A percentile compares a stretch with the other conserved stretches of the same genome.
Conservation (phyloP, 2,329 filamentous ascomycete genomes). For the Paecilomyces sp. region DNA sequence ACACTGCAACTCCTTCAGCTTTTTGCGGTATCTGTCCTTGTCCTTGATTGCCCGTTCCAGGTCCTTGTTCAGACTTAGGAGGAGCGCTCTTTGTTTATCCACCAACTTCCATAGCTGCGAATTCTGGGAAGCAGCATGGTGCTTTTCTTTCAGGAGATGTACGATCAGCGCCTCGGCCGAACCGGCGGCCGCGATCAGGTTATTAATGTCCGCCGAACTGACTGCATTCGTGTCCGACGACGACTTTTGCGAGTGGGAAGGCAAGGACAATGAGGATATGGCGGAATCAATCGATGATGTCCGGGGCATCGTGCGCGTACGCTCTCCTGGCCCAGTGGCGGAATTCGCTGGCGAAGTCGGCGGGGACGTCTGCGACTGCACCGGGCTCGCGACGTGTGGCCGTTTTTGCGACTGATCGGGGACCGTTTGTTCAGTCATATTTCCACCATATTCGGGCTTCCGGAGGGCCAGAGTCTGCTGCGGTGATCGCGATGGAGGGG, state of each 20-base stretch:
- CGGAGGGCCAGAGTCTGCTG: constrained; percentile 7
- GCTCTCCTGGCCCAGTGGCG: constrained; percentile 20
- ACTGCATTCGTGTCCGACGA: constrained; percentile 50
- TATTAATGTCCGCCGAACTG: constrained; percentile 67
- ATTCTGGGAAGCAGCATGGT: constrained; percentile 82
- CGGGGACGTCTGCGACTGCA: constrained; percentile 22
- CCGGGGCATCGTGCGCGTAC: constrained; percentile 46
- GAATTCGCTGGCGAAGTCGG: constrained; percentile 21
- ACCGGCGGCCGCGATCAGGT: constrained; percentile 74
- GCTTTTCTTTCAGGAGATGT: constrained; percentile 84
- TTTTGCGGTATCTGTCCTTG: constrained; percentile 88
- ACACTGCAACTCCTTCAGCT: constrained; percentile 67
- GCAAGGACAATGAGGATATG: constrained; percentile 66
- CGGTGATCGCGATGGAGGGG: constrained; percentile 14
- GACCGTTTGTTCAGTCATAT: constrained; percentile 13
- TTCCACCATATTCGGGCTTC: constrained; percentile 16
- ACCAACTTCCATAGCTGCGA: constrained; percentile 89
- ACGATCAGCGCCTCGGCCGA: constrained; percentile 84
- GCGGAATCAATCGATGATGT: constrained; percentile 90
- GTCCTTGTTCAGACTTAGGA: constrained; percentile 89
- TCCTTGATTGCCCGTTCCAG: constrained; percentile 85
- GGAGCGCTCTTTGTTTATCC: constrained; percentile 92
- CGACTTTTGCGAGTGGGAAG: constrained; percentile 52
- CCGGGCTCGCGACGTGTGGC: constrained; percentile 18
- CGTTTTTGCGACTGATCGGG: constrained; percentile 18